Percentiles rank a stretch among this genome's conserved stretches.
Conservation (phyloP, 2,329 filamentous ascomycete genomes). For the Emmonsiellopsis sp. region DNA sequence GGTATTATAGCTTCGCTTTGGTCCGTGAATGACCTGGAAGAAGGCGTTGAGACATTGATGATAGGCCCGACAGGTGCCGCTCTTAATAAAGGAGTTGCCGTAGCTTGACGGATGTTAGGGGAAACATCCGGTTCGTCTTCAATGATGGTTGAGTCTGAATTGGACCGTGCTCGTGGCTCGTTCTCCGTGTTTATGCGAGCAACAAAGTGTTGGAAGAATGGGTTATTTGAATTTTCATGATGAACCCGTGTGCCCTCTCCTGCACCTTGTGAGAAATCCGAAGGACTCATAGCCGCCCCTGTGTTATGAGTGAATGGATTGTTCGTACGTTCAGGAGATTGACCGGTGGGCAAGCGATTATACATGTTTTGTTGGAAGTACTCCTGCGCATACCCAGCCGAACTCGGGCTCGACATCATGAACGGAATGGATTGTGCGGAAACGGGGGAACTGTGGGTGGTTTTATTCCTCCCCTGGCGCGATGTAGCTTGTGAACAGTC, state of each 20-base stretch:
- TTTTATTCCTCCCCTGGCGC: conserved; percentile 3
- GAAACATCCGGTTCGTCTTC: conserved; percentile 21
- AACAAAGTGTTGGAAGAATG: conserved; percentile 16
- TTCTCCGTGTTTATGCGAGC: conserved; percentile 8
- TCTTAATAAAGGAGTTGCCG: conserved; percentile 17
- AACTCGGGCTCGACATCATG: conserved; percentile 9
- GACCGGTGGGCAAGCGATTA: neutral
- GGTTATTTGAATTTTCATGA: conserved; percentile 10
- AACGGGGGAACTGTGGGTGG: conserved; percentile 8
- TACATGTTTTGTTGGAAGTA: conserved; percentile 10
- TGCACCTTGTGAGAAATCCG: neutral
- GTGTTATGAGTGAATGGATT: conserved; percentile 27
- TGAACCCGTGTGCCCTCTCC: neutral
- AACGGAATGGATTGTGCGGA: conserved; percentile 12
- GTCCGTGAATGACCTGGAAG: neutral
- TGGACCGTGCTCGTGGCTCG: conserved; percentile 9
- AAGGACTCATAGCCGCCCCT: conserved; percentile 6
- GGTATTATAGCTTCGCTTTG: neutral
- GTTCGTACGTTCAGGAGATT: conserved; percentile 35
- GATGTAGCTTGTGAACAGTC: neutral
- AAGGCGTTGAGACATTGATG: neutral
- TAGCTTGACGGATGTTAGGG: conserved; percentile 20
- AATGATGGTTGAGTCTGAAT: conserved; percentile 18
- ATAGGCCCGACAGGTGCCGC: conserved; percentile 4
- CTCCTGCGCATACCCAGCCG: conserved; percentile 15